A percentile compares a stretch with the other conserved stretches of the same genome.
These are phyloP conservation scores for Telopea speciosissima DNA, from an alignment of 177 flowering plant genomes.

Conservation along the genomic window DNA sequence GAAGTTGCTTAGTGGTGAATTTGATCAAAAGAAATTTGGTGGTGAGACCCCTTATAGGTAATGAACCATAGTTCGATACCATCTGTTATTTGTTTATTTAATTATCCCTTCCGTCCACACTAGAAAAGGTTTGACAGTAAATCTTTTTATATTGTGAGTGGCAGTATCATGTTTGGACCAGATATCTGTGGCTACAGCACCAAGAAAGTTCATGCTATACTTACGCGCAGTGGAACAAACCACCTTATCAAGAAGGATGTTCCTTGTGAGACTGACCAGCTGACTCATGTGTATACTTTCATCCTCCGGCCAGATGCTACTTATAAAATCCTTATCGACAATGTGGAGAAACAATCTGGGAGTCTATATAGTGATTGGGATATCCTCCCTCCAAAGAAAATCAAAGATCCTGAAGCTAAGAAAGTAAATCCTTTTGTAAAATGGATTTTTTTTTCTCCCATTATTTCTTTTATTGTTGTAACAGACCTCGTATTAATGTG, in stretches of 20 bases:
- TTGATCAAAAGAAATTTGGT: slow-evolving; percentile 95
- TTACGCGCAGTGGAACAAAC: slow-evolving; percentile 51
- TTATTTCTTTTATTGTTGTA: neutral
- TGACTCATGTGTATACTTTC: slow-evolving; percentile 89
- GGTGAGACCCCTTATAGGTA: slow-evolving; percentile 99
- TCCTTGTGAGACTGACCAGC: slow-evolving; percentile 96
- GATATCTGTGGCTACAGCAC: slow-evolving; percentile 95
- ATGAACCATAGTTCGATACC: neutral
- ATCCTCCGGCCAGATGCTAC: slow-evolving; percentile 91
- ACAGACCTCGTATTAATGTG: neutral
- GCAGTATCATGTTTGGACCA: slow-evolving; percentile 99
- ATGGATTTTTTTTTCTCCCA: neutral
- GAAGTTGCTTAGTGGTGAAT: slow-evolving; percentile 83
- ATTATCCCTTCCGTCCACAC: neutral
- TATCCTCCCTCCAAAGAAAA: slow-evolving; percentile 80
- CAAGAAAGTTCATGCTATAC: slow-evolving; percentile 94
- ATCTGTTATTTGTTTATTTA: neutral
- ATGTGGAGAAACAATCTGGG: slow-evolving; percentile 83
- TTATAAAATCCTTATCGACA: slow-evolving; percentile 87
- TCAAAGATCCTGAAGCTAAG: slow-evolving; percentile 97
- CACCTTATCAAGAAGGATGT: slow-evolving; percentile 94
- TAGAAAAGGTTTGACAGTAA: neutral
- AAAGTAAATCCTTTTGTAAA: slow-evolving; percentile 36
- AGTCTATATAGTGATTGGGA: slow-evolving; percentile 86
- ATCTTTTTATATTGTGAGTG: slow-evolving; percentile 8